A percentile compares a stretch with the other conserved stretches of the same genome.
phyloP scores from a whole-genome alignment of 345 rosid genomes.

The Linum tenue region DNA sequence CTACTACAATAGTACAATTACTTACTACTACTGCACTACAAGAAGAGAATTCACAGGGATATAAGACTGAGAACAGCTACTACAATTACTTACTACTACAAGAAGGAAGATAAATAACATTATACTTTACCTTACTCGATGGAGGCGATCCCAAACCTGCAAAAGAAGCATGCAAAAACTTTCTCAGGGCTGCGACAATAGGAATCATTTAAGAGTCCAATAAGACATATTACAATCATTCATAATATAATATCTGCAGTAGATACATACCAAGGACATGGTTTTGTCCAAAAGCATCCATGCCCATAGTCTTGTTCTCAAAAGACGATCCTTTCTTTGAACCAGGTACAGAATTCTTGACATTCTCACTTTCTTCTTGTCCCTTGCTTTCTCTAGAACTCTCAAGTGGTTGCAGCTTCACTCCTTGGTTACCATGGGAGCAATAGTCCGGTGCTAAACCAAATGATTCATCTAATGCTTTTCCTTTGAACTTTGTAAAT shows the following conservation, averaged over 20 bases:
- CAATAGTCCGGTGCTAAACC: conserved; percentile 34
- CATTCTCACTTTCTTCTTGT: conserved; percentile 21
- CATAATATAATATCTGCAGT: neutral
- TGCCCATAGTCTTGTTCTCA: conserved; percentile 62
- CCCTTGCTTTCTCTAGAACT: conserved; percentile 46
- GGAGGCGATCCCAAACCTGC: conserved; percentile 46
- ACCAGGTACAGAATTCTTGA: conserved; percentile 21
- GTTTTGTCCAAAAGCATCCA: conserved; percentile 39
- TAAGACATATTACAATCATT: neutral
- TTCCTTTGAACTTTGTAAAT: conserved; percentile 37
- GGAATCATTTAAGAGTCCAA: neutral
- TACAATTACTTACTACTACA: neutral
- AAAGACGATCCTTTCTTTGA: conserved; percentile 50
- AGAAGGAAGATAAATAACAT: neutral
- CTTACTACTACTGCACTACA: no score
- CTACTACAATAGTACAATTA: neutral
- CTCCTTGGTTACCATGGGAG: conserved; percentile 36
- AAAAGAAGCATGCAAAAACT: conserved; percentile 18
- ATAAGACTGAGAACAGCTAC: neutral
- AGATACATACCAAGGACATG: conserved; percentile 36
- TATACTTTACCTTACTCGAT: conserved; percentile 41
- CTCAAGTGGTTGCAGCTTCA: conserved; percentile 41
- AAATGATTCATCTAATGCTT: conserved; percentile 33
- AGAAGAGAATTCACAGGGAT: conserved; percentile 9
- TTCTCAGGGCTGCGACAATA: conserved; percentile 9